Evolutionary conservation across 768 basidiomycete species (phyloP), one percentile per base, ranked within the genome.

Genomic region (Kondoa subrosea): DNA sequence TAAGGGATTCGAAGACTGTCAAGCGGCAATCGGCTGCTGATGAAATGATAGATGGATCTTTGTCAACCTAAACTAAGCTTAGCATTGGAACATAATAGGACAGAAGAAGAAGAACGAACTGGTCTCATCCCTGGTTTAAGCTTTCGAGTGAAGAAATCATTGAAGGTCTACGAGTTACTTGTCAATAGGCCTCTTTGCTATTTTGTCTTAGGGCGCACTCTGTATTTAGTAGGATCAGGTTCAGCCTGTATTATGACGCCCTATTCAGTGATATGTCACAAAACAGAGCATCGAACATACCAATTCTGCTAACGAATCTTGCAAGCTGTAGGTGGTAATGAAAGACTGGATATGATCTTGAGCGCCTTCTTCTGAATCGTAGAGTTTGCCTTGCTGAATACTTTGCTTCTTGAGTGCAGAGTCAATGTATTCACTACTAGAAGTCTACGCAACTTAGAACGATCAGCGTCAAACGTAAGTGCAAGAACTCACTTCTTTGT

Each of bases 1-100:
- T 79, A 1, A 86, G 75, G 8, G 80, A 80, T 21, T 79, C 78
- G 74, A 83, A 89, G 0, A 88, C 87, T 1, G 84, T 86, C 66
- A 91, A 74, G 16, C 89, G 79, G 71, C 83, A 86, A 72, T 91
- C 88, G 0, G 89, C 88, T 0, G 84, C 83, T 21, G 82, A 84
- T 73, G 83, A 83, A 57, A 89, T 77, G 30, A 81, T 80, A 2
- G 56, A 71, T 0, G 82, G 80, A 67, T 86, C 81, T 1, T 81
- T 76, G 3, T n/a, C n/a, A n/a, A n/a, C n/a, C n/a, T n/a, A n/a
- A n/a, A n/a, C n/a, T n/a, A n/a, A n/a, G n/a, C n/a, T n/a, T n/a
- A n/a, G n/a, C n/a, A n/a, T n/a, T n/a, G n/a, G n/a, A n/a, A n/a
- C n/a, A n/a, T n/a, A n/a, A n/a, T n/a, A n/a, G n/a, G n/a, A n/a